Evolutionary conservation across 768 basidiomycete genomes (phyloP), one percentile per base, ranked within the genome.

Genomic region (Lactarius psammicola): DNA sequence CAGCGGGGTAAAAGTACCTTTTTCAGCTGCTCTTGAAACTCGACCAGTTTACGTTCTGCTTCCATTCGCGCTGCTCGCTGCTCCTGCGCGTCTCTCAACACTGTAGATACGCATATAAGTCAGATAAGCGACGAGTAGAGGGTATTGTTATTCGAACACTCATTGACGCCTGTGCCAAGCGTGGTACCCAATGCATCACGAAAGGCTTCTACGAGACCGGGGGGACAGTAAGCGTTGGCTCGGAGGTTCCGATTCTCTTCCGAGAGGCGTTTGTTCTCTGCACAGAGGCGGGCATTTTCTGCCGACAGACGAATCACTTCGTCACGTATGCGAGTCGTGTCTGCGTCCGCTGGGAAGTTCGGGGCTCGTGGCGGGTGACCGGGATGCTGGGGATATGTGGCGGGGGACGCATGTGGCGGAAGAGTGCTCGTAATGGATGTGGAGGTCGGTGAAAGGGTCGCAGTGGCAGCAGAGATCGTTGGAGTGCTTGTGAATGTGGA

Each of bases 21-120:
- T 9, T 74, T 78, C 69, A 80, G 79, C 44, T 87, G 82, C 77
- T 86, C 86, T 73, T 81, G 84, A 73, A 80, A 77, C 74, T 82
- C 82, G 78, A 81, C 65, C 26, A 73, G 77, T 68, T 82, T 82
- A 59, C 79, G 80, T 56, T 74, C 79, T 61, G 76, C 76, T 56
- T 73, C 77, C 8, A 76, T 68, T 55, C 72, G 77, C 8, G 75
- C 82, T 73, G 80, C 46, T 51, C 78, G 78, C 66, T 82, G 78
- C 57, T 80, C 69, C 49, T 69, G 68, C 28, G 59, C 68, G 33
- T 69, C 69, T 55, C 56, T 49, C 49, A 69, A 51, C 40, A 70
- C 69, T 70, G 56, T 38, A 4, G 49, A 57, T 34, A n/a, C 26
- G 18, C 44, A 56, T 34, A 51, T 3, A 38, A 17, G 54, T 59